Base-by-base conservation (phyloP, 1,284 basidiomycete species). In the Cystobasidiaceae sp. region DNA sequence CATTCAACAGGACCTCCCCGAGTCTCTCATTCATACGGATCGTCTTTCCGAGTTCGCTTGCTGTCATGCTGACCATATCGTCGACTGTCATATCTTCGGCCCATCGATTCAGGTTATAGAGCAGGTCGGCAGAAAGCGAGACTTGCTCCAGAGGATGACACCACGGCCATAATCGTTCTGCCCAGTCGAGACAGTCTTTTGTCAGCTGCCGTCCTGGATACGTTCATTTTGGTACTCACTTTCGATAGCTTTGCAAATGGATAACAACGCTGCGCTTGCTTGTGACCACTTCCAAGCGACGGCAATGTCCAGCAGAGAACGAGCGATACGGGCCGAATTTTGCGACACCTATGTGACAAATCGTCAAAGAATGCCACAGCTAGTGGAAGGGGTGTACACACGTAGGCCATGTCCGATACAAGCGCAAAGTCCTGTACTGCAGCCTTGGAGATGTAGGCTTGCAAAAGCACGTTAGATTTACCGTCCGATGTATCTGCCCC, bases 381-480 rank as follows among this genome's bases (percentile, higher is more conserved):
- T 6, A 7, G 32, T 37, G 4, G 27, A 33, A 15, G n/a, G n/a
- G n/a, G n/a, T 11, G 21, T 27, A 86, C 90, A 15, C 21, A 57
- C 61, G 74, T 97, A 99, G 3, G 87, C 91, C 71, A 86, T 88
- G 75, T 99, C 96, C 0, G 94, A 98, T 1, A 98, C 88, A 56
- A 99, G 81, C 8, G 96, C 96, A 76, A 97, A 99, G 78, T 99
- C 96, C 67, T 97, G 89, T 25, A 97, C 81, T 46, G 81, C 82
- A 23, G 85, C 82, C 57, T 83, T 80, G 25, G 92, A 97, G 68
- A 99, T 91, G 76, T 86, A 89, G 3, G 86, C 88, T 78, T 99
- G 96, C 27, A 99, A 81, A 33, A 99, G 81, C 66, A 98, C 90
- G 76, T 97, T 98, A 77, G 96, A 92, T 80, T 99, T 99, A 57